A percentile compares a stretch with the other conserved stretches of the same genome.
Evolutionary conservation across 2,329 filamentous ascomycete species (phyloP).

Genomic region (Alternaria gaisen): DNA sequence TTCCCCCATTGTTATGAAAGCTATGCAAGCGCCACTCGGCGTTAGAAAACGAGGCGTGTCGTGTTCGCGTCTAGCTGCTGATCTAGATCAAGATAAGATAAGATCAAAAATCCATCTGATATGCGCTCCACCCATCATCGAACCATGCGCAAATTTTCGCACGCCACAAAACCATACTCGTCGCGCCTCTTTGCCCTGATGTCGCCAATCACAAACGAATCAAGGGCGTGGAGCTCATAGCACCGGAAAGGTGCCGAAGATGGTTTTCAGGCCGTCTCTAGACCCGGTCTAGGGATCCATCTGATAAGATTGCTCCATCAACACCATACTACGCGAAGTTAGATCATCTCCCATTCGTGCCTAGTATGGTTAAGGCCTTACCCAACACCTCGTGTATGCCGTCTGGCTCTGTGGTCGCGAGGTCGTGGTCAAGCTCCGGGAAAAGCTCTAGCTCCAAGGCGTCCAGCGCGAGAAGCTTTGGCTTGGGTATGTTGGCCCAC

Average conservation of each 20-base stretch:
- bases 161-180: slow-evolving; percentile 1
- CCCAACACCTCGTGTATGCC: slow-evolving; percentile 1
- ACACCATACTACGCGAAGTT: not conserved
- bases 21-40: not conserved
- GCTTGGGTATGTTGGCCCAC: slow-evolving; percentile 12
- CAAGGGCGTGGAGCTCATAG: not conserved
- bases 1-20: not conserved
- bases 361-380: not conserved
- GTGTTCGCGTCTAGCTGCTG: not conserved
- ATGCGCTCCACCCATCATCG: slow-evolving; percentile 5
- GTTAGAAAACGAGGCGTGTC: not conserved
- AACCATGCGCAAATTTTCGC: slow-evolving; percentile 12
- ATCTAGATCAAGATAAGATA: slow-evolving; percentile 32
- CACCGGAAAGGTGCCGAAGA: not conserved
- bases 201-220: not conserved
- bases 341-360: not conserved
- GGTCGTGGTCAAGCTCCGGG: slow-evolving; percentile 7
- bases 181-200: not conserved
- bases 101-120: slow-evolving; percentile 8
- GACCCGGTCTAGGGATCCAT: slow-evolving; percentile 8
- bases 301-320: slow-evolving; percentile 26
- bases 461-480: slow-evolving; percentile 10
- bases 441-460: slow-evolving; percentile 27
- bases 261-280: not conserved
- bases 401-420: not conserved